These are phyloP conservation scores for Perkinsus marinus DNA, from an alignment of 169 alveolate genomes.

Conservation along the genomic window DNA sequence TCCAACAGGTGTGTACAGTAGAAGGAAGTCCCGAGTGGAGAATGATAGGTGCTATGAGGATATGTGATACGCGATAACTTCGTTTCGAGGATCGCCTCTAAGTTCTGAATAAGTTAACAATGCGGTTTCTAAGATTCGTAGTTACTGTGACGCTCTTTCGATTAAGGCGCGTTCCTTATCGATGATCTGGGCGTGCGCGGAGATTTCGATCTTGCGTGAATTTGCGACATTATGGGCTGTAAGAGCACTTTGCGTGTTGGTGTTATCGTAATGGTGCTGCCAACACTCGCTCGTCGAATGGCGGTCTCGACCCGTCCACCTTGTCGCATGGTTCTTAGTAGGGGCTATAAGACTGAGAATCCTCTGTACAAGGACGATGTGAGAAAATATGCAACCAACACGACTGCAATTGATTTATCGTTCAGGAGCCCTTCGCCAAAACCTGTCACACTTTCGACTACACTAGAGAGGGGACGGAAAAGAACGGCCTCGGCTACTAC, in stretches of 20 bases:
- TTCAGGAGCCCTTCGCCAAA: neutral
- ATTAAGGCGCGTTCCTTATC: neutral
- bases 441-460: neutral
- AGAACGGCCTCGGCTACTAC: neutral
- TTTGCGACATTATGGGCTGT: neutral
- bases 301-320: neutral
- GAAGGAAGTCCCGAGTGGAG: too few relatives aligned
- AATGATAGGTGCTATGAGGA: too few relatives aligned
- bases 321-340: neutral
- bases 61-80: too few relatives aligned
- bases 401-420: neutral
- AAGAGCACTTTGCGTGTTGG: neutral
- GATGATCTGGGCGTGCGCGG: neutral
- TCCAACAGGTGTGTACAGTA: too few relatives aligned
- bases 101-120: too few relatives aligned
- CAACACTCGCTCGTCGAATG: neutral
- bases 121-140: too few relatives aligned
- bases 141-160: too few relatives aligned
- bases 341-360: neutral
- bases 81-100: too few relatives aligned
- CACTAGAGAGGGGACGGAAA: neutral
- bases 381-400: neutral
- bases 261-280: neutral
- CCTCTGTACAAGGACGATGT: neutral
- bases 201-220: neutral